phyloP scores from a whole-genome alignment of 495 filamentous ascomycete genomes.

The Tuber aestivum region DNA sequence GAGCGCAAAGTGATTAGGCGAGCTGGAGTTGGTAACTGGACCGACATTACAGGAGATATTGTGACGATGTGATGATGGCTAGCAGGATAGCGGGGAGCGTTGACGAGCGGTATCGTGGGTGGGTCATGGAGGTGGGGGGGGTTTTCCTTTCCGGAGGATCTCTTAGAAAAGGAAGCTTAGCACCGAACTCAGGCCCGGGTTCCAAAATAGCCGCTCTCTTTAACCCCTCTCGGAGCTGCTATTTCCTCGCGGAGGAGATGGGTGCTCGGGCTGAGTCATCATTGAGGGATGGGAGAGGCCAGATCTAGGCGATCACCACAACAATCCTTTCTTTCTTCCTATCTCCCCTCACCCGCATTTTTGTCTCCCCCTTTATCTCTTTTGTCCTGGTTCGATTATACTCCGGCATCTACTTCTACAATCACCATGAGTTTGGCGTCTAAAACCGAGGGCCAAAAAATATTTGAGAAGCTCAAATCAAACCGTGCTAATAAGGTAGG shows the following conservation, averaged over 20 bases:
- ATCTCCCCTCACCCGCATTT: background rate
- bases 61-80: background rate
- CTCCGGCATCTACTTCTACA: background rate
- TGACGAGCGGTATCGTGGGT: background rate
- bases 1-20: background rate
- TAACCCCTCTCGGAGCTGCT: background rate
- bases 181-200: background rate
- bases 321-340: background rate
- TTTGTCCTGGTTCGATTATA: background rate
- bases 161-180: background rate
- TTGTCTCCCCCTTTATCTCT: background rate
- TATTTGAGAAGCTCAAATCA: constrained; percentile 94
- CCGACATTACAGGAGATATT: background rate
- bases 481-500: constrained; percentile 90
- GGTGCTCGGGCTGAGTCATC: background rate
- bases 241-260: background rate
- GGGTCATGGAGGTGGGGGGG: background rate
- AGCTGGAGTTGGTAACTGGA: background rate
- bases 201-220: background rate
- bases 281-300: background rate
- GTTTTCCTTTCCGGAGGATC: background rate
- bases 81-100: background rate
- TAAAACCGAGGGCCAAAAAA: constrained; percentile 90
- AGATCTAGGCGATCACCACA: background rate
- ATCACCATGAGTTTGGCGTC: constrained; percentile 69